These are phyloP conservation scores for Colletotrichum aenigma DNA, from an alignment of 2,329 filamentous ascomycete species.

Conservation along the genomic window DNA sequence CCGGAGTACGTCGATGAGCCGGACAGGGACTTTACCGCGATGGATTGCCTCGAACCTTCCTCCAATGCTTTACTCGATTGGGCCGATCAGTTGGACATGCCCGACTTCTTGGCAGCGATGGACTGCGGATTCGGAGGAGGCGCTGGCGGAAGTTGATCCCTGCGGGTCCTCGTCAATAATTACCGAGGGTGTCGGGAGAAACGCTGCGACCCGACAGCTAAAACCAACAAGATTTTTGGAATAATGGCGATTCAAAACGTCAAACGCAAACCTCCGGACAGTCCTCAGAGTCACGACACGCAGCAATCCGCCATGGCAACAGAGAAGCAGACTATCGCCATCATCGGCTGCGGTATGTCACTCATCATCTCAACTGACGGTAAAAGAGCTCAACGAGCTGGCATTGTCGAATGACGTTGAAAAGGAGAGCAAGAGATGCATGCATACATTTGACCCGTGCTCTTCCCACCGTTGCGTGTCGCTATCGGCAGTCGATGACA, in stretches of 20 bases:
- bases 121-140: not conserved
- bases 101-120: not conserved
- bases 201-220: not conserved
- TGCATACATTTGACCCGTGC: not conserved
- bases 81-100: not conserved
- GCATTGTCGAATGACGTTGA: not conserved
- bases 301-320: not conserved
- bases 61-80: not conserved
- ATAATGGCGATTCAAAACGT: not conserved
- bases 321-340: not conserved
- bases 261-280: not conserved
- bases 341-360: not conserved
- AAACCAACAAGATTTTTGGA: not conserved
- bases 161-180: not conserved
- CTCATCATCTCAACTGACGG: not conserved
- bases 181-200: not conserved
- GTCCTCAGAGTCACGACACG: not conserved
- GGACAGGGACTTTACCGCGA: not conserved
- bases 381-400: not conserved
- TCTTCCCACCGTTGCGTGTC: not conserved
- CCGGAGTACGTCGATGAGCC: not conserved
- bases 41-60: not conserved
- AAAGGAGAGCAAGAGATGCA: not conserved
- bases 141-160: not conserved
- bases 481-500: not conserved